phyloP scores from a whole-genome alignment of 2,329 filamentous ascomycete genomes.

The Talaromyces sp. region DNA sequence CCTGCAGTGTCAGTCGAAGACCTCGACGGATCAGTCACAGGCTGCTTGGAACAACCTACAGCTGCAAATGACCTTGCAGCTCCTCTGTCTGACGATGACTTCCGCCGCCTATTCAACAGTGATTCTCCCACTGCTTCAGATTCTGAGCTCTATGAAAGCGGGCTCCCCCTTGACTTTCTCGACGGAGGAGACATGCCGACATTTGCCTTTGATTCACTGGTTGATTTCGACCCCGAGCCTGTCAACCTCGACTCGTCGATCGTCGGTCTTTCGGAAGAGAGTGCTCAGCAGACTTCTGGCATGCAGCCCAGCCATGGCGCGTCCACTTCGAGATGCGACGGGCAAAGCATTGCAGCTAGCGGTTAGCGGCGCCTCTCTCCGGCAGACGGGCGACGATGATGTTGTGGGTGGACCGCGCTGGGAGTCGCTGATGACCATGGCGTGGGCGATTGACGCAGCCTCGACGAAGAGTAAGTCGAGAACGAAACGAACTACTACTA shows the following conservation, averaged over 20 bases:
- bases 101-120: slow-evolving; percentile 55
- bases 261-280: slow-evolving; percentile 44
- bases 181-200: slow-evolving; percentile 42
- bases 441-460: slow-evolving; percentile 41
- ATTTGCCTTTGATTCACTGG: slow-evolving; percentile 50
- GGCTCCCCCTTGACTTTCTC: slow-evolving; percentile 66
- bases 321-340: slow-evolving; percentile 49
- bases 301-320: slow-evolving; percentile 50
- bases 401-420: slow-evolving; percentile 30
- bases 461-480: not conserved
- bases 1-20: slow-evolving; percentile 98
- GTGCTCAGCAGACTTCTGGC: slow-evolving; percentile 46
- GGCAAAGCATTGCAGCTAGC: slow-evolving; percentile 48
- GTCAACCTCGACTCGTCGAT: slow-evolving; percentile 38
- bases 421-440: slow-evolving; percentile 42
- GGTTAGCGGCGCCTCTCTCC: slow-evolving; percentile 37
- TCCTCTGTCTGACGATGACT: slow-evolving; percentile 64
- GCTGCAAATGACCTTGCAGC: slow-evolving; percentile 52
- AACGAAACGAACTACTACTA: slow-evolving; percentile 23
- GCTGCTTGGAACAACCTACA: slow-evolving; percentile 35
- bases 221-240: slow-evolving; percentile 50
- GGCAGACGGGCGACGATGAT: slow-evolving; percentile 26
- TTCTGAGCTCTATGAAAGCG: slow-evolving; percentile 70
- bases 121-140: slow-evolving; percentile 64
- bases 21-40: slow-evolving; percentile 31